Evolutionary conservation across 139 green algal species (phyloP), one percentile per base, ranked within the genome.

Genomic region (Monoraphidium neglectum): DNA sequence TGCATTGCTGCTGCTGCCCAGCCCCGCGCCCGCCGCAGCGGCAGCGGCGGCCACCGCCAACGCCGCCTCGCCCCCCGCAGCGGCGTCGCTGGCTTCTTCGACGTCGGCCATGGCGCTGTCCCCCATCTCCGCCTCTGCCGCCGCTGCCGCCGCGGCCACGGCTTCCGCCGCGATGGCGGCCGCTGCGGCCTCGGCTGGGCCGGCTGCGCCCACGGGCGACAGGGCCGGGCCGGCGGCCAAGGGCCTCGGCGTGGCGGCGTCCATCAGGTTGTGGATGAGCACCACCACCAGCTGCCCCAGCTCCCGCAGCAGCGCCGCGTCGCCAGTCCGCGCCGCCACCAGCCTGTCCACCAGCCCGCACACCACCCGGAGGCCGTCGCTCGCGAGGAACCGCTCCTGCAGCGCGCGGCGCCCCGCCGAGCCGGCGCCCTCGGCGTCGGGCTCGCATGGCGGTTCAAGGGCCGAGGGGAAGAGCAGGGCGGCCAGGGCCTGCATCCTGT

Each of bases 401-500:
- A 68, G 67, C 56, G 26, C 15, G 37, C 73, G 47, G 28, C 63
- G 49, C 21, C 30, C 32, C 2, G 64, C 38, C 59, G 65, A 40
- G 13, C 23, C 28, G 43, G 15, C 46, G 53, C 64, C 36, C 15
- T 49, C 16, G 47, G n/a, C 38, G 36, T 65, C 56, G 35, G 61
- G 35, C 63, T 73, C 4, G 62, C 32, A 33, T 63, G 56, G 26
- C 60, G 33, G 2, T 47, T 66, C 73, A 37, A 66, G 61, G 62
- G 74, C 75, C 2, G 80, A 75, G 1, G 87, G 87, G 49, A 85
- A 80, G 63, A 91, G 73, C 71, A 91, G 68, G 23, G 78, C 78
- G 64, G 79, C 81, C 3, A 91, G 82, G 0, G 84, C 87, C 77
- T 92, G 83, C 61, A 92, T 61, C 4, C n/a, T 70, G 77, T 92